Base-by-base conservation (phyloP, 2,329 filamentous ascomycete species). In the Aspergillus terreus region DNA sequence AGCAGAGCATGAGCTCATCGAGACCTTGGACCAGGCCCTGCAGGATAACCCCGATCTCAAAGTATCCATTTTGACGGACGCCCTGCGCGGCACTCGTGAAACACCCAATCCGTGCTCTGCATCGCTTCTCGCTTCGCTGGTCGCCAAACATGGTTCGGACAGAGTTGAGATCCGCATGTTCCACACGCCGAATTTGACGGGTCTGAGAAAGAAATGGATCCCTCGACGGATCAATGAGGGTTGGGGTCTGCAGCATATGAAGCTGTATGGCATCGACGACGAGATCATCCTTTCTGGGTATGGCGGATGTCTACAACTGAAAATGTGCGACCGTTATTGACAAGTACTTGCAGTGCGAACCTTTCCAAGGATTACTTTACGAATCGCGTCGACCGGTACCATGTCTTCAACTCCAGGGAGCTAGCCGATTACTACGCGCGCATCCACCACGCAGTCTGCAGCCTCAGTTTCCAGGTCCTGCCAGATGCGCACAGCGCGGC, bases 191-290 rank as follows among this genome's bases (percentile, higher is more conserved):
- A 99, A 99, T 64, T 74, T 99, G 57, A 95, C 89, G 2, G 94
- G 94, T 0, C 62, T 95, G 51, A 83, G 86, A 46, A 97, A 97
- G 73, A 85, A 85, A 63, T 78, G 88, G 59, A 83, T 97, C 2
- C 94, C 94, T 0, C 89, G 84, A 66, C 82, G 94, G 17, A 92
- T 99, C 68, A 99, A 99, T 61, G 94, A 99, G 73, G 94, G 94
- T 15, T 99, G 94, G 94, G 94, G 94, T 1, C 74, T 99, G 55
- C 94, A 99, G 68, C 94, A 99, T 67, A 99, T 99, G 92, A 99
- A 99, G 78, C 78, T 99, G 0, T 99, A 99, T 62, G 94, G 94
- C 0, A 77, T 96, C 19, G 94, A 99, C 63, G 91, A 99, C 64
- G 91, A 96, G 70, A 87, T 99, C 52, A 92, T 99, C 58, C 83